Conservation (phyloP, 176 grass and related monocot species). For the Raddia guianensis region DNA sequence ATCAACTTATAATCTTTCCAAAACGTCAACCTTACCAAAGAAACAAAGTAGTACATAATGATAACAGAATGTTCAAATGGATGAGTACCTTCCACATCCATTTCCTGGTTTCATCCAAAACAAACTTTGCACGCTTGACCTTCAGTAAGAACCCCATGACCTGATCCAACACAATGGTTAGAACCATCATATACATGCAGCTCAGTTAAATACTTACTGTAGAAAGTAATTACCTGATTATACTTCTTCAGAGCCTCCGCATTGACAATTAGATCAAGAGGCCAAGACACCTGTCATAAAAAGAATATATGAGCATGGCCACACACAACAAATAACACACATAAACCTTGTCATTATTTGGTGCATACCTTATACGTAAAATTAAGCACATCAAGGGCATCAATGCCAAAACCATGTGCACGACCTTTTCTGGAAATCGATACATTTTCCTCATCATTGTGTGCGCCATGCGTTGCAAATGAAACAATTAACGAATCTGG, state of each 20-base stretch:
- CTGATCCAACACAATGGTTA: slow-evolving; percentile 44
- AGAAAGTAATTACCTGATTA: slow-evolving; percentile 69
- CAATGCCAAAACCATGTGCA: slow-evolving; percentile 79
- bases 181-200: slow-evolving; percentile 2
- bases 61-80: slow-evolving; percentile 2
- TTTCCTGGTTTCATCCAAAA: slow-evolving; percentile 86
- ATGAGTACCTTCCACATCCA: slow-evolving; percentile 94
- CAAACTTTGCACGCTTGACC: slow-evolving; percentile 92
- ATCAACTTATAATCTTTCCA: neutral
- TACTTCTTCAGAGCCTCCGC: slow-evolving; percentile 87
- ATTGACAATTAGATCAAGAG: slow-evolving; percentile 91
- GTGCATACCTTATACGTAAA: slow-evolving; percentile 90
- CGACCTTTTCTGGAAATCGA: slow-evolving; percentile 54
- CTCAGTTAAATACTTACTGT: slow-evolving; percentile 6
- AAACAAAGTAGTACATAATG: slow-evolving; percentile 15
- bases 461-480: slow-evolving; percentile 51
- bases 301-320: slow-evolving; percentile 36
- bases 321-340: slow-evolving; percentile 16
- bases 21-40: neutral
- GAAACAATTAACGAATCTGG: slow-evolving; percentile 88
- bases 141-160: slow-evolving; percentile 99
- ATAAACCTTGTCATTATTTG: slow-evolving; percentile 27
- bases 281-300: slow-evolving; percentile 85
- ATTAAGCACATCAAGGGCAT: slow-evolving; percentile 84
- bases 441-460: slow-evolving; percentile 51